These are phyloP conservation scores for Diaporthe vaccinii DNA, from an alignment of 2,329 filamentous ascomycete genomes.

Conservation along the genomic window DNA sequence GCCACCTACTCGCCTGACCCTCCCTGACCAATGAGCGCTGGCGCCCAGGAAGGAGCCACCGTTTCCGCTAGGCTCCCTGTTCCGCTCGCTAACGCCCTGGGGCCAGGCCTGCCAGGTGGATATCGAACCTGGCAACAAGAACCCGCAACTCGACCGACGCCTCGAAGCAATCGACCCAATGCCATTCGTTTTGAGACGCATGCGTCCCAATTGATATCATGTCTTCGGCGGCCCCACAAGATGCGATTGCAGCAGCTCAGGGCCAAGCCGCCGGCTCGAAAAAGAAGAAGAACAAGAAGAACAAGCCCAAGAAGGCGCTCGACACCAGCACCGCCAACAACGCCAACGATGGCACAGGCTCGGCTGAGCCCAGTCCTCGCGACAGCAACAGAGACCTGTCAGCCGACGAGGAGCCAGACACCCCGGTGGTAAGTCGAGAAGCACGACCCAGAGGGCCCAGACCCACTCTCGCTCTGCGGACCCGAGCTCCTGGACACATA, in stretches of 20 bases:
- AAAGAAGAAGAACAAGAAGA: conserved; percentile 42
- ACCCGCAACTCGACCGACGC: conserved; percentile 31
- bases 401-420: conserved; percentile 38
- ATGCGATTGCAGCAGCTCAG: conserved; percentile 39
- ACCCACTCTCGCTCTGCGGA: conserved; percentile 39
- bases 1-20: neutral
- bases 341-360: conserved; percentile 31
- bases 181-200: conserved; percentile 39
- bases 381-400: conserved; percentile 35
- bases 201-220: conserved; percentile 41
- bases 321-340: conserved; percentile 34
- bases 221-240: conserved; percentile 42
- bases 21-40: conserved; percentile 31
- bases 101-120: conserved; percentile 28
- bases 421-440: conserved; percentile 38
- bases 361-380: conserved; percentile 34
- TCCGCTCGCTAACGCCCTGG: conserved; percentile 27
- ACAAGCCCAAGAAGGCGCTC: conserved; percentile 39
- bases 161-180: conserved; percentile 36
- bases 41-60: conserved; percentile 7
- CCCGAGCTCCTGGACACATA: conserved; percentile 41
- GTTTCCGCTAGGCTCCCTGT: conserved; percentile 5
- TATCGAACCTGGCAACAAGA: conserved; percentile 26
- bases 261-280: conserved; percentile 33
- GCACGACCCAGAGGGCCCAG: conserved; percentile 32